Conservation (phyloP, 1,139 yeast genomes). For the Pichia sp. region DNA sequence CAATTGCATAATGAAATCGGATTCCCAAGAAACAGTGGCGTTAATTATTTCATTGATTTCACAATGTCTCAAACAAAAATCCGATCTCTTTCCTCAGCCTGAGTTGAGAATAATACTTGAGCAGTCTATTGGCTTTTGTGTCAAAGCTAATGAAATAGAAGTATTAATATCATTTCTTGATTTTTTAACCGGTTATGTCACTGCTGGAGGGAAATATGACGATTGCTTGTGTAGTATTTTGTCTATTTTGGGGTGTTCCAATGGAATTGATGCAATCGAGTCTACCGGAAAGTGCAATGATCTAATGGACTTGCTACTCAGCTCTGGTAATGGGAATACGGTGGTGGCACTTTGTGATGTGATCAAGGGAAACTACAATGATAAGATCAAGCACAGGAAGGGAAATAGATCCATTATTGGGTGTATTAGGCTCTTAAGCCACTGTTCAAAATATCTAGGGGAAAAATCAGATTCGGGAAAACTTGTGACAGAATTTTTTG, state of each 20-base stretch:
- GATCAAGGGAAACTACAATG: constrained; percentile 23
- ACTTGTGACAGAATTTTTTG: constrained; percentile 13
- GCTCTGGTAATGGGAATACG: constrained; percentile 29
- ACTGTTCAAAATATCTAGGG: constrained; percentile 12
- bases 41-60: constrained; percentile 7
- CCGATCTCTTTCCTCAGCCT: constrained; percentile 2
- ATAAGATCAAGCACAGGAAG: constrained; percentile 3
- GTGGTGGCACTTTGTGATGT: constrained; percentile 31
- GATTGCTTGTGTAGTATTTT: constrained; percentile 8
- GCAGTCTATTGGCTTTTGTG: neutral
- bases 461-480: constrained; percentile 9
- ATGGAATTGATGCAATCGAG: constrained; percentile 30
- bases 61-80: constrained; percentile 3
- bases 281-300: constrained; percentile 4
- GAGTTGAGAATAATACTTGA: constrained; percentile 5
- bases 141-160: constrained; percentile 5
- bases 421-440: constrained; percentile 15
- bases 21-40: constrained; percentile 5
- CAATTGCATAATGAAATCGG: constrained; percentile 1
- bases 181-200: constrained; percentile 7
- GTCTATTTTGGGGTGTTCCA: constrained; percentile 35
- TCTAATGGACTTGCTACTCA: constrained; percentile 29
- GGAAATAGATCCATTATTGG: constrained; percentile 16
- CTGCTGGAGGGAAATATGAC: constrained; percentile 4
- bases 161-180: constrained; percentile 28